These are phyloP conservation scores for Tetramitus jugosus DNA, from an alignment of 208 protist species.

Conservation along the genomic window DNA sequence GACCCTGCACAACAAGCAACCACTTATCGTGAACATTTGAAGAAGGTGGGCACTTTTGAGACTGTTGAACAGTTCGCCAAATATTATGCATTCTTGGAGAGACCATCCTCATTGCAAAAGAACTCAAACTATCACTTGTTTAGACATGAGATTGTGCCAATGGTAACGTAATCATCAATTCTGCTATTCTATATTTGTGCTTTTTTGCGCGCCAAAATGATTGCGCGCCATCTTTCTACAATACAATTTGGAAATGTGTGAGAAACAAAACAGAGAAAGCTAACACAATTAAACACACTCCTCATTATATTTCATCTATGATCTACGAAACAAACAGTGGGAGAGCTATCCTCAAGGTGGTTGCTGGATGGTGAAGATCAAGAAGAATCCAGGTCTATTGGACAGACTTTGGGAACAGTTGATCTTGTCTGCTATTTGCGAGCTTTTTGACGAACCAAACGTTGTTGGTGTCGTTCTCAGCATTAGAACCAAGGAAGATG, in stretches of 20 bases:
- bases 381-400: neutral
- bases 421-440: slow-evolving; percentile 9
- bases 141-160: slow-evolving; percentile 18
- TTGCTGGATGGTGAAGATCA: slow-evolving; percentile 19
- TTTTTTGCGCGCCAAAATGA: neutral
- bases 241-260: neutral
- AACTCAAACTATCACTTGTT: neutral
- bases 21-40: neutral
- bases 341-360: neutral
- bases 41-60: neutral
- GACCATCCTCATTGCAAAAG: neutral
- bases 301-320: neutral
- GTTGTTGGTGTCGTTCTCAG: slow-evolving; percentile 14
- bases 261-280: neutral
- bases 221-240: neutral
- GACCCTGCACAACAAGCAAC: neutral
- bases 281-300: neutral
- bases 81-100: neutral
- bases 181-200: neutral
- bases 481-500: slow-evolving; percentile 4
- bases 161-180: slow-evolving; percentile 1
- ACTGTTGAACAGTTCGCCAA: slow-evolving; percentile 2
- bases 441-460: neutral
- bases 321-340: too few relatives aligned
- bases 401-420: slow-evolving; percentile 19